Conservation (phyloP, 1,284 basidiomycete species). For the Ustilago xerochloae region DNA sequence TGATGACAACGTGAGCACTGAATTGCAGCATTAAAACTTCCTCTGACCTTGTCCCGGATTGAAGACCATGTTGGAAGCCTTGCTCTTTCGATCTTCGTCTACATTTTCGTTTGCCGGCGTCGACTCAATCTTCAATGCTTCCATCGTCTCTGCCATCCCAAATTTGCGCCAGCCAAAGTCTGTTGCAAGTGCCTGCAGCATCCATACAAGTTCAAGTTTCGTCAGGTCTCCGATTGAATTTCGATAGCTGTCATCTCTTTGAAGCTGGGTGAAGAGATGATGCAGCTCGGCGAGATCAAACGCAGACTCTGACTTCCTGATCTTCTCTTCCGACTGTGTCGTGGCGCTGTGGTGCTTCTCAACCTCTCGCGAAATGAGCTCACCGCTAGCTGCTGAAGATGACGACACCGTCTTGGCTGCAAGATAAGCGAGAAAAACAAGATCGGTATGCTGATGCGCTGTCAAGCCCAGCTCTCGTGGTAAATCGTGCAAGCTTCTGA, state of each 20-base stretch:
- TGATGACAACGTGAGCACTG: no score
- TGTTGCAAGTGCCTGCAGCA: constrained; percentile 14
- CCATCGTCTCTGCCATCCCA: constrained; percentile 9
- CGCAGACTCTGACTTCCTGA: constrained; percentile 15
- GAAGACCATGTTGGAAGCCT: constrained; percentile 33
- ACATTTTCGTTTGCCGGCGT: constrained; percentile 13
- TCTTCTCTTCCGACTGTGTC: constrained; percentile 26
- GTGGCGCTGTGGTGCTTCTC: constrained; percentile 17
- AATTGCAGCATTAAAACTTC: constrained; percentile 20
- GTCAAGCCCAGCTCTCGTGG: constrained; percentile 13
- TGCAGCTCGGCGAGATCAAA: constrained; percentile 15
- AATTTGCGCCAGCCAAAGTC: constrained; percentile 31
- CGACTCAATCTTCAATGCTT: constrained; percentile 16
- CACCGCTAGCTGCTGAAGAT: not conserved
- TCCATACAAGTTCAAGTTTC: constrained; percentile 26
- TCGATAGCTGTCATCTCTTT: not conserved
- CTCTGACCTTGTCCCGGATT: constrained; percentile 24
- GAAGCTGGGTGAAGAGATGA: not conserved
- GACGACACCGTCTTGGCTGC: constrained; percentile 2
- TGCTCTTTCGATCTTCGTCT: constrained; percentile 21
- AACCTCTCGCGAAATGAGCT: not conserved
- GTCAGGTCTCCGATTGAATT: not conserved
- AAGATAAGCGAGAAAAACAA: constrained; percentile 20
- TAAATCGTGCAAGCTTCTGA: not conserved
- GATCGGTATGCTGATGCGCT: constrained; percentile 28